Conservation (phyloP, 352 stramenopile species). For the Pythium periplocum region DNA sequence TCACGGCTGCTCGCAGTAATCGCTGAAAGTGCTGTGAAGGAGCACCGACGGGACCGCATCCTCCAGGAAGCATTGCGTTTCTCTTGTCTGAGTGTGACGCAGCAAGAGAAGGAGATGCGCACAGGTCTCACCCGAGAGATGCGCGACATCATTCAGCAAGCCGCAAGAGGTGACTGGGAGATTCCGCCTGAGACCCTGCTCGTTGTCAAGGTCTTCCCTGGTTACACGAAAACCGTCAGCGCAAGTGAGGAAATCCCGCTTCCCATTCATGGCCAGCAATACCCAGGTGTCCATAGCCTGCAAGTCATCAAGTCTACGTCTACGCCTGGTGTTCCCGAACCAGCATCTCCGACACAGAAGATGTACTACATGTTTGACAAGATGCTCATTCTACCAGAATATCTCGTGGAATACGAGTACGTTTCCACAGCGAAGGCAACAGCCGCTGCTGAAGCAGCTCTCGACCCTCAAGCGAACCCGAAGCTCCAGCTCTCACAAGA, state of each 20-base stretch:
- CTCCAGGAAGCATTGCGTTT: slow-evolving; percentile 10
- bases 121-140: slow-evolving; percentile 27
- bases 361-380: slow-evolving; percentile 82
- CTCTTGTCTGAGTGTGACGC: slow-evolving; percentile 15
- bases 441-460: not conserved
- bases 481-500: not conserved
- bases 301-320: slow-evolving; percentile 25
- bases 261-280: slow-evolving; percentile 24
- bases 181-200: slow-evolving; percentile 44
- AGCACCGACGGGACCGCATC: slow-evolving; percentile 18
- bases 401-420: slow-evolving; percentile 84
- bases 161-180: slow-evolving; percentile 36
- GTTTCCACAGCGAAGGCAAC: slow-evolving; percentile 4
- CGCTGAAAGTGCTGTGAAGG: slow-evolving; percentile 14
- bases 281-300: slow-evolving; percentile 45
- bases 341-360: slow-evolving; percentile 40
- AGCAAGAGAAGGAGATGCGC: slow-evolving; percentile 14
- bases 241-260: slow-evolving; percentile 15
- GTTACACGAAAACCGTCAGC: slow-evolving; percentile 42
- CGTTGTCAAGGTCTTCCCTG: slow-evolving; percentile 83
- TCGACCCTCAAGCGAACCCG: too few relatives aligned
- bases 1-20: slow-evolving; percentile 24
- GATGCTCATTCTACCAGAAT: slow-evolving; percentile 74
- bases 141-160: slow-evolving; percentile 33
- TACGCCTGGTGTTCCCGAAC: not conserved